Evolutionary conservation across 2,329 filamentous ascomycete species (phyloP).

Genomic region (Botrytis aclada): DNA sequence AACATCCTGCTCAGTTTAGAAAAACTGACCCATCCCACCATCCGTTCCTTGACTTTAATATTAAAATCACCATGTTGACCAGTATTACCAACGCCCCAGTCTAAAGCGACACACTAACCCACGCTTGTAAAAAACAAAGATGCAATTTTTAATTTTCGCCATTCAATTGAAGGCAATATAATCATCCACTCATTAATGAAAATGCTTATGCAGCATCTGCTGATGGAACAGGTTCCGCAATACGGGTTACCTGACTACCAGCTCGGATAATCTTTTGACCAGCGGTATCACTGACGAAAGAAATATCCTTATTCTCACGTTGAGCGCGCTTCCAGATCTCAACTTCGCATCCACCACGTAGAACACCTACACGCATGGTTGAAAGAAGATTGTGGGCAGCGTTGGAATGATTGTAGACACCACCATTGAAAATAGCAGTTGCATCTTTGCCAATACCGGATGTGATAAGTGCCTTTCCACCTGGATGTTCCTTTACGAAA

Average conservation of each 20-base stretch:
- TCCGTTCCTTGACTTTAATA: conserved; percentile 6
- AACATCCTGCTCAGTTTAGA: not conserved
- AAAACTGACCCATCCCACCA: not conserved
- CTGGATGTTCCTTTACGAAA: conserved; percentile 88
- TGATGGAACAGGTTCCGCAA: conserved; percentile 73
- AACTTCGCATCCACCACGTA: conserved; percentile 82
- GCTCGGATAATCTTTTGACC: conserved; percentile 83
- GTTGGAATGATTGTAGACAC: conserved; percentile 87
- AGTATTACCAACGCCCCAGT: conserved; percentile 23
- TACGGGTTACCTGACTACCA: conserved; percentile 80
- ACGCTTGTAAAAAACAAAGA: conserved; percentile 25
- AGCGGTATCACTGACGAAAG: conserved; percentile 74
- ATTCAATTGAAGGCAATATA: not conserved
- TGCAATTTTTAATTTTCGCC: conserved; percentile 14
- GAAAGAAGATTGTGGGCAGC: conserved; percentile 85
- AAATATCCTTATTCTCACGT: conserved; percentile 78
- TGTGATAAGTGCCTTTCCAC: conserved; percentile 81
- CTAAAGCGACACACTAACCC: conserved; percentile 19
- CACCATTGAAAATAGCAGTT: conserved; percentile 87
- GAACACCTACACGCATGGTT: conserved; percentile 83
- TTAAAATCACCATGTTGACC: conserved; percentile 13
- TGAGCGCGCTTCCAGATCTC: conserved; percentile 91
- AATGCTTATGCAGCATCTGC: conserved; percentile 71
- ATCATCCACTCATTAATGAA: conserved; percentile 17
- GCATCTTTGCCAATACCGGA: conserved; percentile 83